A percentile compares a stretch with the other conserved stretches of the same genome.
phyloP scores from a whole-genome alignment of 2,329 filamentous ascomycete species.

The Fusarium begoniae region DNA sequence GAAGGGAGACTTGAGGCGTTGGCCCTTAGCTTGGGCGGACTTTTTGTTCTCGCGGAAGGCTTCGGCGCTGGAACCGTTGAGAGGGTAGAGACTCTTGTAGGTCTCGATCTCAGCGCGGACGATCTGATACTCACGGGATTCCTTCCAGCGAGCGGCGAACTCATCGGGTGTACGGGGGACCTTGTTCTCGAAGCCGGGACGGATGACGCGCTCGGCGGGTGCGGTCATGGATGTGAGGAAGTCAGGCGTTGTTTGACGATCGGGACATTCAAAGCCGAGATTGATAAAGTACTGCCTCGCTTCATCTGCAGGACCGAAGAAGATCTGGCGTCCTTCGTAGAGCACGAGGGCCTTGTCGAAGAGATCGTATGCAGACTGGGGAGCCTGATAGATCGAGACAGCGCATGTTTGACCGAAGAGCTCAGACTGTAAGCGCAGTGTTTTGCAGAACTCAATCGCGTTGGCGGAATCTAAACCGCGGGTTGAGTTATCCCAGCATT shows the following conservation, averaged over 20 bases:
- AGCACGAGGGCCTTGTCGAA: constrained; percentile 76
- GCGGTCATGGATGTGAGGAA: constrained; percentile 68
- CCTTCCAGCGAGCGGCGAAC: constrained; percentile 50
- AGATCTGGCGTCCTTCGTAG: constrained; percentile 74
- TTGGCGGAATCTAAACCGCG: constrained; percentile 45
- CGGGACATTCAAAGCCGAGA: constrained; percentile 70
- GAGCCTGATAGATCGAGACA: constrained; percentile 67
- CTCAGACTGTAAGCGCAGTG: constrained; percentile 40
- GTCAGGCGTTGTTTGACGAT: constrained; percentile 70
- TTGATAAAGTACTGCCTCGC: constrained; percentile 70
- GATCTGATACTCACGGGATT: constrained; percentile 30
- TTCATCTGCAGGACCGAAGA: constrained; percentile 65
- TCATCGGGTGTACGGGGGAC: constrained; percentile 51
- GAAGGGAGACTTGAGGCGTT: constrained; percentile 58
- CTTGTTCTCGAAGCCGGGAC: constrained; percentile 46
- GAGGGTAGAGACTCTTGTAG: constrained; percentile 45
- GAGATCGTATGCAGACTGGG: constrained; percentile 66
- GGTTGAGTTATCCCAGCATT: constrained; percentile 47
- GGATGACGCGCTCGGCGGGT: constrained; percentile 47
- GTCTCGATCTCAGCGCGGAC: constrained; percentile 42
- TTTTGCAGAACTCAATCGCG: constrained; percentile 44
- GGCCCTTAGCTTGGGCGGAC: constrained; percentile 45
- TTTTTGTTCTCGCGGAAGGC: constrained; percentile 42
- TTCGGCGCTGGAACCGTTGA: constrained; percentile 35
- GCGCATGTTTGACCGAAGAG: constrained; percentile 38